Percentiles rank a stretch among this genome's conserved stretches.
These are phyloP conservation scores for Thecaphora thlaspeos DNA, from an alignment of 1,284 basidiomycete species.

Conservation along the genomic window DNA sequence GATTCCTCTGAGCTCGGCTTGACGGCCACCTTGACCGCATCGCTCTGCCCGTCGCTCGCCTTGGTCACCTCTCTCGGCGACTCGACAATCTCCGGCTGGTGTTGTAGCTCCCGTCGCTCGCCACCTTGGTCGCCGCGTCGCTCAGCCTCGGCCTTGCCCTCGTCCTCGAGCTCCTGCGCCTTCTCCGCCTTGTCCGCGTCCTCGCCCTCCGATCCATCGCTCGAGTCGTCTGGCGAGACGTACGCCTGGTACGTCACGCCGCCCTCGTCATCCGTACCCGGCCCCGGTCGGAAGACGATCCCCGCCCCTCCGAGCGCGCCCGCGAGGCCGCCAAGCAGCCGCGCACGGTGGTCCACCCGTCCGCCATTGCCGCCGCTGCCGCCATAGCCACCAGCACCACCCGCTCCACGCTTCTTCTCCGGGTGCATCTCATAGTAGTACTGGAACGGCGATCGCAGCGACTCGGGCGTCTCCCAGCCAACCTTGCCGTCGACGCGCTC, in stretches of 20 bases:
- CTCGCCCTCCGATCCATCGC: slow-evolving; percentile 41
- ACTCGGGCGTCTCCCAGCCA: slow-evolving; percentile 70
- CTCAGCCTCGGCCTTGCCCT: neutral
- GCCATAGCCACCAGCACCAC: slow-evolving; percentile 46
- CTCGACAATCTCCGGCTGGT: slow-evolving; percentile 42
- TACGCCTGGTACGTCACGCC: slow-evolving; percentile 51
- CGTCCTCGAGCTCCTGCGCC: slow-evolving; percentile 12
- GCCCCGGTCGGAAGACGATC: slow-evolving; percentile 48
- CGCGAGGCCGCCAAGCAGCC: slow-evolving; percentile 39
- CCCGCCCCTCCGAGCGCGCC: slow-evolving; percentile 47
- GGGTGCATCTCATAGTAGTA: slow-evolving; percentile 48
- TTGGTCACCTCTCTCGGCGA: slow-evolving; percentile 34
- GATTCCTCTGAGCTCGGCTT: slow-evolving; percentile 5
- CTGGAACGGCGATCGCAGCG: slow-evolving; percentile 62
- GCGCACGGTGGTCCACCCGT: slow-evolving; percentile 31
- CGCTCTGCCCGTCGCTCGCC: neutral
- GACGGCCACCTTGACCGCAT: neutral
- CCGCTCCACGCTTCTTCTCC: slow-evolving; percentile 21
- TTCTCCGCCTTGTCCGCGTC: slow-evolving; percentile 14
- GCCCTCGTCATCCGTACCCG: slow-evolving; percentile 36
- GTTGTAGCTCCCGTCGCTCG: slow-evolving; percentile 5
- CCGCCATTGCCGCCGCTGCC: slow-evolving; percentile 36
- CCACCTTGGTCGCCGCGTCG: neutral
- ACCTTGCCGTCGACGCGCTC: slow-evolving; percentile 73
- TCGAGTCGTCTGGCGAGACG: slow-evolving; percentile 46